Evolutionary conservation across 495 filamentous ascomycete species (phyloP).

Genomic region (Xylaria cubensis): DNA sequence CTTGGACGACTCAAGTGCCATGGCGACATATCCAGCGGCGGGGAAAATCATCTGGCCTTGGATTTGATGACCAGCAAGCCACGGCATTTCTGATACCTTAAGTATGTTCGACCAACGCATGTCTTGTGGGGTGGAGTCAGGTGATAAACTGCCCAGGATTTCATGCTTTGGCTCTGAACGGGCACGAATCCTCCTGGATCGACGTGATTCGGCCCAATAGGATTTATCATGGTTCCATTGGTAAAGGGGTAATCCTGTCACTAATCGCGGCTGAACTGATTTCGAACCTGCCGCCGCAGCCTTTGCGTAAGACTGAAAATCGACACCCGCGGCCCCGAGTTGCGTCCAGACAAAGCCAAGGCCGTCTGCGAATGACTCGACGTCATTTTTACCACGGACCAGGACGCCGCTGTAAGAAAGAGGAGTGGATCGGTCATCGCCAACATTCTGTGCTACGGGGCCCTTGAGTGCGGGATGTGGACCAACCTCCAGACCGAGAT

Average conservation of each 20-base stretch:
- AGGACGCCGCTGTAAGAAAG: conserved; percentile 39
- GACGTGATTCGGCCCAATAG: conserved; percentile 56
- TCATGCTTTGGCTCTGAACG: conserved; percentile 40
- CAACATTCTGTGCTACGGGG: conserved; percentile 37
- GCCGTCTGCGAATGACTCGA: conserved; percentile 37
- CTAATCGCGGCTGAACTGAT: conserved; percentile 30
- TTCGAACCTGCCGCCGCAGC: conserved; percentile 31
- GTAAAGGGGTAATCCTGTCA: conserved; percentile 56
- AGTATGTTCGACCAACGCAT: conserved; percentile 54
- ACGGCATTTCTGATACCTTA: conserved; percentile 46
- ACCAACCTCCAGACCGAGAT: conserved; percentile 55
- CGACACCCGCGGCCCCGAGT: conserved; percentile 16
- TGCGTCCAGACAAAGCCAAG: conserved; percentile 45
- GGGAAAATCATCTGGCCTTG: conserved; percentile 58
- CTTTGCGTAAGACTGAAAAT: conserved; percentile 33
- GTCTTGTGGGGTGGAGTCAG: conserved; percentile 40
- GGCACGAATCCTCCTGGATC: conserved; percentile 33
- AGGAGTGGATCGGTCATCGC: conserved; percentile 14
- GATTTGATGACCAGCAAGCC: conserved; percentile 53
- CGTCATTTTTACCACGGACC: conserved; percentile 27
- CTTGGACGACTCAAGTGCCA: conserved; percentile 52
- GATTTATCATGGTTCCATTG: conserved; percentile 53
- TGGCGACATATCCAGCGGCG: conserved; percentile 57
- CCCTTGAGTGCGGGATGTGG: conserved; percentile 60
- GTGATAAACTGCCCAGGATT: conserved; percentile 47